Percentiles rank a stretch among this genome's conserved stretches.
Conservation (phyloP, 2,329 filamentous ascomycete genomes). For the Talaromyces sp. region DNA sequence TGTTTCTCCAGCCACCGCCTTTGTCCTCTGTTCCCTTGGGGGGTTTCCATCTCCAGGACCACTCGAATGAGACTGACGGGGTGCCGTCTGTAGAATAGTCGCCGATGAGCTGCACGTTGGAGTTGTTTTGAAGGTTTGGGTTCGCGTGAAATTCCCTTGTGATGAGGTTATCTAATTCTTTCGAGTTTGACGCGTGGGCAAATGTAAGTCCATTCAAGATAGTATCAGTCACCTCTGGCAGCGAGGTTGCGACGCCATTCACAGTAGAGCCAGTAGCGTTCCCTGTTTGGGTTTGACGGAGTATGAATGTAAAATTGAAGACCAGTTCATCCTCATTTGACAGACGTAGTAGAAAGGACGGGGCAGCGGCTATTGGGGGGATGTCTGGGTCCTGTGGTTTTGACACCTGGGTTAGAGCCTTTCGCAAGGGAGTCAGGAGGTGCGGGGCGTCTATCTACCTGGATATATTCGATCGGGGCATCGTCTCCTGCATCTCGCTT, state of each 20-base stretch:
- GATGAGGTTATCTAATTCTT: conserved; percentile 89
- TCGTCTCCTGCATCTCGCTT: conserved; percentile 74
- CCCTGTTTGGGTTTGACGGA: conserved; percentile 59
- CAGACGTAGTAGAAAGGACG: conserved; percentile 82
- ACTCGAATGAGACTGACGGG: conserved; percentile 83
- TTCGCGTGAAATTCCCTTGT: conserved; percentile 96
- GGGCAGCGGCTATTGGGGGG: conserved; percentile 48
- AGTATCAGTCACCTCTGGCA: conserved; percentile 64
- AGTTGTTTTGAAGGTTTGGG: conserved; percentile 94
- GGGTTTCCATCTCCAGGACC: conserved; percentile 96
- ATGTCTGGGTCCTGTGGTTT: conserved; percentile 73
- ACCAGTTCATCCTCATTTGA: conserved; percentile 88
- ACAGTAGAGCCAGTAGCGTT: conserved; percentile 55
- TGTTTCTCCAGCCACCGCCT: conserved; percentile 91
- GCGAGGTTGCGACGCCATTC: conserved; percentile 54
- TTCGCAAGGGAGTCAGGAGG: not conserved
- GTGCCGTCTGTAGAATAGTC: conserved; percentile 85
- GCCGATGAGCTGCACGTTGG: conserved; percentile 93
- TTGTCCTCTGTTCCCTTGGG: conserved; percentile 79
- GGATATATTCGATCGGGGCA: conserved; percentile 82
- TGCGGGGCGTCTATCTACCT: conserved; percentile 62
- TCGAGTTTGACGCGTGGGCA: conserved; percentile 80
- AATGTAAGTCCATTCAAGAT: conserved; percentile 87
- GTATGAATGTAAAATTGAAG: conserved; percentile 89
- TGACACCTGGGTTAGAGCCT: conserved; percentile 14